phyloP scores from a whole-genome alignment of 768 basidiomycete species.

The Psilocybe cyanescens region DNA sequence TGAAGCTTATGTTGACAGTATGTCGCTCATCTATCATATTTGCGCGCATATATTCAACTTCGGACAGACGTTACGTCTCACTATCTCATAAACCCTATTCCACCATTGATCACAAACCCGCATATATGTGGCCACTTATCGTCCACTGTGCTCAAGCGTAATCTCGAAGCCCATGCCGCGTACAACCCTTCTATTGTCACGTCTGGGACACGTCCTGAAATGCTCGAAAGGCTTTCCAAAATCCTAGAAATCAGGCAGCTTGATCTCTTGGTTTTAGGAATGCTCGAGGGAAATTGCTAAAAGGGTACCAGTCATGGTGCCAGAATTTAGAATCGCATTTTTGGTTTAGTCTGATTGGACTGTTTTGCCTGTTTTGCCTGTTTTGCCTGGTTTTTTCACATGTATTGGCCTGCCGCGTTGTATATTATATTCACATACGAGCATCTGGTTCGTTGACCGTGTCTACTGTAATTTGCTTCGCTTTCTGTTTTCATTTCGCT shows the following conservation, averaged over 20 bases:
- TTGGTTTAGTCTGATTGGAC: too few species aligned
- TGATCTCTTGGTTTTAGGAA: constrained; percentile 55
- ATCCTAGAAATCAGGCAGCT: constrained; percentile 49
- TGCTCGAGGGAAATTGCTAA: constrained; percentile 21
- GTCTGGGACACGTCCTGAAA: constrained; percentile 50
- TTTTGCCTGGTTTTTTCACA: too few species aligned
- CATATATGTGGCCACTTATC: constrained; percentile 45
- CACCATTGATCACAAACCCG: constrained; percentile 55
- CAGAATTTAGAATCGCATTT: too few species aligned
- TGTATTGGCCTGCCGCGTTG: too few species aligned
- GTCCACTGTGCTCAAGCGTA: constrained; percentile 51
- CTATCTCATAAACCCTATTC: constrained; percentile 49
- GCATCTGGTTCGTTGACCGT: neutral
- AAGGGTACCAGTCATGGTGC: too few species aligned
- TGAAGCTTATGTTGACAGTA: constrained; percentile 58
- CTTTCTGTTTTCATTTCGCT: neutral
- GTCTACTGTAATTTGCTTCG: neutral
- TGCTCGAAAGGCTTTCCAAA: constrained; percentile 47
- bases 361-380: too few species aligned
- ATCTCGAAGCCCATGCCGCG: constrained; percentile 58
- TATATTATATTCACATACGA: too few species aligned
- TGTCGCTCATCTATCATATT: constrained; percentile 16
- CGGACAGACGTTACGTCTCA: constrained; percentile 45
- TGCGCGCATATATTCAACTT: neutral
- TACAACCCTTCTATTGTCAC: constrained; percentile 48